Base-by-base conservation (phyloP, 1,139 yeast species). In the Lodderomyces elongisporus region DNA sequence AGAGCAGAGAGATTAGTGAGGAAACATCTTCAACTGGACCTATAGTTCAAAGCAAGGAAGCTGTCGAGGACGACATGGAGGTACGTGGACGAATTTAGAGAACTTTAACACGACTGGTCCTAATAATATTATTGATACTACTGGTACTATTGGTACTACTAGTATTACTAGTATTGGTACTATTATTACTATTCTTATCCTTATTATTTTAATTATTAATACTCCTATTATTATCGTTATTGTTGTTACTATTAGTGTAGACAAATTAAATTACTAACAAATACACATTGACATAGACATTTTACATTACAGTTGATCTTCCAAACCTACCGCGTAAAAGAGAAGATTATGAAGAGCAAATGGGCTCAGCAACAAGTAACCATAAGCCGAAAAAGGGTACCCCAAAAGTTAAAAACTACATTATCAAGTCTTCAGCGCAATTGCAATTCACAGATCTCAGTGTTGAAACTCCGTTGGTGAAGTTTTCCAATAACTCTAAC, bases 301-400 rank as follows among this genome's bases (percentile, higher is more conserved):
- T 66, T 38, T 67, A 62, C 43, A 60, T 67, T 16, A 65, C 73
- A 1, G 54, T 67, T 13, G 71, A 66, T 39, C 50, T 67, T 22
- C 74, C 74, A 2, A 51, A 54, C 40, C 53, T 58, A 22, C 32
- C 28, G 23, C 37, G 30, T 17, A 40, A 31, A 22, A 20, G 15
- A n/a, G 38, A 35, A 3, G 38, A 38, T 14, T 39, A 40, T 5
- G 43, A 38, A 3, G 26, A 24, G 10, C 12, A 24, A 6, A 10
- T 24, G 14, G 26, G 26, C 14, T 24, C 26, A 10, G 18, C 28
- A 31, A 32, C 18, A 20, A 23, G 35, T 17, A 27, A 27, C 27
- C 28, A n/a, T 30, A 35, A 32, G 21, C 25, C 30, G 14, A 33
- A 29, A 15, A 30, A 27, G 9, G 14, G 10, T 7, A 18, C 45